A percentile compares a stretch with the other conserved stretches of the same genome.
phyloP scores from a whole-genome alignment of 768 basidiomycete genomes.

The Pleurotus ostreatus region DNA sequence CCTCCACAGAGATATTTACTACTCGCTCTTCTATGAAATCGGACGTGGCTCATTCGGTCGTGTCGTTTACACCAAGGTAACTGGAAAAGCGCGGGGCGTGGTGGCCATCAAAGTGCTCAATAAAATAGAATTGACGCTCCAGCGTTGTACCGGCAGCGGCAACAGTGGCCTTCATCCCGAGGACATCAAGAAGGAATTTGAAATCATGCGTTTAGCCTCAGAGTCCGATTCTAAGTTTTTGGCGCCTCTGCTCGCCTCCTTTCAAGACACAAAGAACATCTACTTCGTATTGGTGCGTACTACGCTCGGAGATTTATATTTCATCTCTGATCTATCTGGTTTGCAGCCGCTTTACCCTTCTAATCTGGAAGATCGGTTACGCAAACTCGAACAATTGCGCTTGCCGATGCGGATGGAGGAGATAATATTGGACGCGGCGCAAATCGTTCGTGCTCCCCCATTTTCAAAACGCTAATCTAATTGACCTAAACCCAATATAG shows the following conservation, averaged over 20 bases:
- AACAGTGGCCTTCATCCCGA: neutral
- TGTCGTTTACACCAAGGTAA: neutral
- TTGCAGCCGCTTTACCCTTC: neutral
- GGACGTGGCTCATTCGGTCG: neutral
- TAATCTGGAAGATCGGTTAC: neutral
- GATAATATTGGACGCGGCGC: neutral
- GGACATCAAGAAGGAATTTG: neutral
- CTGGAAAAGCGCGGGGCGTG: neutral
- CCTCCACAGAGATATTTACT: neutral
- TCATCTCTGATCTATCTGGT: neutral
- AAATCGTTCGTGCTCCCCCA: neutral
- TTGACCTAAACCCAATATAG: neutral
- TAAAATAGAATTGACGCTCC: neutral
- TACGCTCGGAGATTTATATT: neutral
- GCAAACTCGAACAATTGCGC: neutral
- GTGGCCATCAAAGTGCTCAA: conserved; percentile 1
- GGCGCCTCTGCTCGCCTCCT: neutral
- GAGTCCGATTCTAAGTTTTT: neutral
- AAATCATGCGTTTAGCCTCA: neutral
- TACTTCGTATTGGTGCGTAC: neutral
- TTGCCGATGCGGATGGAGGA: neutral
- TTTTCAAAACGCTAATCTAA: neutral
- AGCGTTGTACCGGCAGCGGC: neutral
- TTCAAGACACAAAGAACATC: neutral
- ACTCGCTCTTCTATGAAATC: neutral